These are phyloP conservation scores for Globisporangium parvum DNA, from an alignment of 352 stramenopile genomes.

Conservation along the genomic window DNA sequence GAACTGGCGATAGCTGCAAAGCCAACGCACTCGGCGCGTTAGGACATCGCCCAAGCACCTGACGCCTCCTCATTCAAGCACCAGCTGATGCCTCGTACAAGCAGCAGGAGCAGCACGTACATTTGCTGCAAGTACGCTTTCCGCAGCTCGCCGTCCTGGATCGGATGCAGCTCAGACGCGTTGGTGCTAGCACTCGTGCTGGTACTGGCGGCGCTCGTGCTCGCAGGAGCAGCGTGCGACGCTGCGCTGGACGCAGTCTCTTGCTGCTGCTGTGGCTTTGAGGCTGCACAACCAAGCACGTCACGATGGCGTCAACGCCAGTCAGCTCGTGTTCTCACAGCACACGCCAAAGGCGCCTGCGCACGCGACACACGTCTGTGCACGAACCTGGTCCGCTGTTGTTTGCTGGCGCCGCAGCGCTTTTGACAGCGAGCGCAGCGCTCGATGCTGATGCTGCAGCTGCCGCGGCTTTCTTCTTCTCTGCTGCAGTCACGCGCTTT, in stretches of 20 bases:
- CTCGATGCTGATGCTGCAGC: neutral
- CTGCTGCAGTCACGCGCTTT: constrained; percentile 12
- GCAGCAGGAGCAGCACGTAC: constrained; percentile 16
- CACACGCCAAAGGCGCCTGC: no score
- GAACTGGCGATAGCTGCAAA: constrained; percentile 53
- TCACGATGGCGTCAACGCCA: no score
- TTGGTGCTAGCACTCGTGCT: neutral
- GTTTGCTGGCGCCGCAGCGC: neutral
- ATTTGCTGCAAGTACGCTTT: constrained; percentile 40
- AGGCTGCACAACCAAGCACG: no score
- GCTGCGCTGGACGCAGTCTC: neutral
- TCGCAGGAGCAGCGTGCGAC: neutral
- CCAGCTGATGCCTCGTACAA: neutral
- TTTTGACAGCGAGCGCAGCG: neutral
- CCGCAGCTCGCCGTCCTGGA: constrained; percentile 31
- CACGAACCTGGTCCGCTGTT: no score
- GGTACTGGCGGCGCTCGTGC: neutral
- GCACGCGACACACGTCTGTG: no score
- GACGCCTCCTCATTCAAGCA: neutral
- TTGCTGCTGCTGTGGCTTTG: neutral
- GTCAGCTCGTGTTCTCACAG: no score
- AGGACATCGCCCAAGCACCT: neutral
- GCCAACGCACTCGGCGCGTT: constrained; percentile 4
- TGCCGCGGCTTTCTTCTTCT: constrained; percentile 11
- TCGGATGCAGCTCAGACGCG: constrained; percentile 16